Base-by-base conservation (phyloP, 2,329 filamentous ascomycete genomes). In the Epichloe gansuensis region DNA sequence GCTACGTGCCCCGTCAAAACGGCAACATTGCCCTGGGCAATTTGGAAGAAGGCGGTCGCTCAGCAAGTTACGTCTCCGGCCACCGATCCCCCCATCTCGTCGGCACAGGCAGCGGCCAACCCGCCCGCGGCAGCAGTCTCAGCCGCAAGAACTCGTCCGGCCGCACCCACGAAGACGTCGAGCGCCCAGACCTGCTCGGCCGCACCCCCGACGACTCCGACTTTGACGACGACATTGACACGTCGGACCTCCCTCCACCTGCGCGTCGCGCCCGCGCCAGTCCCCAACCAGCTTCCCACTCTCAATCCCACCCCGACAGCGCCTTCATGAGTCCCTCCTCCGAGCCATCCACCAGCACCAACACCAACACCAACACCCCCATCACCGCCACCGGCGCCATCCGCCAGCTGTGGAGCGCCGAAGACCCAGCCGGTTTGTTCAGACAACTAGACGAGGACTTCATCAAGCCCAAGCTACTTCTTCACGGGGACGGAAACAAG, bases 371-470 rank as follows among this genome's bases (percentile, higher is more conserved):
- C 5, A 49, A 66, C 49, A 59, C 71, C 47, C 70, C 76, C 42
- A 71, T 89, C n/a, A 87, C 81, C 31, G 87, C 87, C 11, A 78
- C 82, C 21, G 85, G 82, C 34, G 86, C 89, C 0, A 81, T 96
- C 53, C 82, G 83, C 52, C 86, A 91, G 63, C 73, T 98, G 8
- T 82, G 95, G 59, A 87, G 85, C 15, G 79, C 85, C 1, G 89
- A 95, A 49, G 93, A 98, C 65, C 89, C 94, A 44, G 86, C 87
- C 9, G 89, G 86, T 45, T 81, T 94, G 70, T 95, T 98, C 68
- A 84, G 83, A 59, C 90, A 95, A 69, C 73, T 98, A 54, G 93
- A 98, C 66, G 93, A 98, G 68, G 89, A 90, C 55, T 96, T 89
- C 66, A 90, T 97, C 68, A 97, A 97, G 74, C 91, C 91, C 17